Percentiles rank a stretch among this genome's conserved stretches.
Evolutionary conservation across 371 early-diverging fungal species (phyloP).

Genomic region (Apophysomyces trapeziformis): DNA sequence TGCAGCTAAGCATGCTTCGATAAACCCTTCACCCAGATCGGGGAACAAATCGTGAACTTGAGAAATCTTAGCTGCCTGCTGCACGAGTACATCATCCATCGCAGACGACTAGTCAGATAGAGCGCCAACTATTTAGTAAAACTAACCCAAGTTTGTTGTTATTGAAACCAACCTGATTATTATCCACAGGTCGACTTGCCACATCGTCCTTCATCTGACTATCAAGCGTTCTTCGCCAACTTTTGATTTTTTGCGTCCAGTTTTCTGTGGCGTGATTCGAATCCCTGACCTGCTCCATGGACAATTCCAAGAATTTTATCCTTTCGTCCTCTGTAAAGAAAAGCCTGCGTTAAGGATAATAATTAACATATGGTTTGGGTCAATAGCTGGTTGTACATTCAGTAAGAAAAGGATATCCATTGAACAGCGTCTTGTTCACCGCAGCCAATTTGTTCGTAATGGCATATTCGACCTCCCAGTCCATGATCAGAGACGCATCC

Average conservation of each 20-base stretch:
- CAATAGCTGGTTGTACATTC: background rate
- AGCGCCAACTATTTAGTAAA: background rate
- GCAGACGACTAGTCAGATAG: background rate
- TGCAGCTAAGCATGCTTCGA: slow-evolving; percentile 79
- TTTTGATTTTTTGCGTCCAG: slow-evolving; percentile 20
- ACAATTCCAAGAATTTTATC: slow-evolving; percentile 67
- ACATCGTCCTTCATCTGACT: too few relatives aligned
- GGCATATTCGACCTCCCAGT: slow-evolving; percentile 73
- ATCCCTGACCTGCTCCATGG: slow-evolving; percentile 74
- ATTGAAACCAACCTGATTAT: too few relatives aligned
- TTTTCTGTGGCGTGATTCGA: slow-evolving; percentile 47
- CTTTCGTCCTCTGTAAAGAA: slow-evolving; percentile 59
- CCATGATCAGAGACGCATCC: slow-evolving; percentile 80
- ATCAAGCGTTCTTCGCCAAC: background rate
- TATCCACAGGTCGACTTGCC: too few relatives aligned
- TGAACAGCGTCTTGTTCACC: slow-evolving; percentile 45
- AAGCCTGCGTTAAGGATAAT: slow-evolving; percentile 19
- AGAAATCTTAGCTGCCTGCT: slow-evolving; percentile 61
- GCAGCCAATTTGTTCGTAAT: slow-evolving; percentile 59
- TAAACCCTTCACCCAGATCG: slow-evolving; percentile 86
- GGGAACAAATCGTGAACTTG: slow-evolving; percentile 87
- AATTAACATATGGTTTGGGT: background rate
- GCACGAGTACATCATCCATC: slow-evolving; percentile 32
- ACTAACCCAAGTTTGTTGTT: background rate
- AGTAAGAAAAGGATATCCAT: slow-evolving; percentile 43